Percentiles rank a stretch among this genome's conserved stretches.
phyloP scores from a whole-genome alignment of 164 flowering plant genomes.

The Cinnamomum chago region DNA sequence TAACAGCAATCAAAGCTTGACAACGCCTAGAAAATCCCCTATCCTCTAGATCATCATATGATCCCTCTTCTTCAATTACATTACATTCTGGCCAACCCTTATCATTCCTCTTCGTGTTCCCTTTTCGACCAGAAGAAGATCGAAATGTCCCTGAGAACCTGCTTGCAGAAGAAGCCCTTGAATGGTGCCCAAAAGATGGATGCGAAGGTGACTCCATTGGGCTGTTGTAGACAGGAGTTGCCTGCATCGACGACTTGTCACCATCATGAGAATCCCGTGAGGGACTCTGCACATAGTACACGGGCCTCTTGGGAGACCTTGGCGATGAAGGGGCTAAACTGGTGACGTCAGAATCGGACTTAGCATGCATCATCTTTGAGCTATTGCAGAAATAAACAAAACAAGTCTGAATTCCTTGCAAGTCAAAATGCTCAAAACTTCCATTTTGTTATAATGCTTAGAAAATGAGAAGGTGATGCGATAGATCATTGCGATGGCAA shows the following conservation, averaged over 20 bases:
- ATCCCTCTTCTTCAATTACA: constrained; percentile 83
- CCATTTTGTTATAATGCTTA: neutral
- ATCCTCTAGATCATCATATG: constrained; percentile 51
- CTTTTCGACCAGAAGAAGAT: constrained; percentile 78
- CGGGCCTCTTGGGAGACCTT: constrained; percentile 80
- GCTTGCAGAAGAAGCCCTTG: constrained; percentile 86
- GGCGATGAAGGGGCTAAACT: constrained; percentile 94
- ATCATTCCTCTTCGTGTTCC: constrained; percentile 62
- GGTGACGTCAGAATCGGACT: constrained; percentile 89
- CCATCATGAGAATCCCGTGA: constrained; percentile 97
- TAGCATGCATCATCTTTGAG: constrained; percentile 49
- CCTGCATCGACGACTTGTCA: constrained; percentile 86
- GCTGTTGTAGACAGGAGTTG: constrained; percentile 75
- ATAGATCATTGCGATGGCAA: neutral
- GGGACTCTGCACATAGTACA: constrained; percentile 91
- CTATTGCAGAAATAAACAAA: neutral
- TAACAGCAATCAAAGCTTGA: constrained; percentile 30
- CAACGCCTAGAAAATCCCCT: constrained; percentile 30
- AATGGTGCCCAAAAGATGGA: constrained; percentile 83
- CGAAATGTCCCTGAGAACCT: constrained; percentile 85
- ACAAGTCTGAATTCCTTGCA: neutral
- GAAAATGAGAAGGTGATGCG: neutral
- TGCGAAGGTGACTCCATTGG: constrained; percentile 97
- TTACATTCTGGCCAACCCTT: constrained; percentile 97
- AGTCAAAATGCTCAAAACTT: neutral